A percentile compares a stretch with the other conserved stretches of the same genome.
Evolutionary conservation across 2,329 filamentous ascomycete species (phyloP).

Genomic region (Paraphaeosphaeria minitans): DNA sequence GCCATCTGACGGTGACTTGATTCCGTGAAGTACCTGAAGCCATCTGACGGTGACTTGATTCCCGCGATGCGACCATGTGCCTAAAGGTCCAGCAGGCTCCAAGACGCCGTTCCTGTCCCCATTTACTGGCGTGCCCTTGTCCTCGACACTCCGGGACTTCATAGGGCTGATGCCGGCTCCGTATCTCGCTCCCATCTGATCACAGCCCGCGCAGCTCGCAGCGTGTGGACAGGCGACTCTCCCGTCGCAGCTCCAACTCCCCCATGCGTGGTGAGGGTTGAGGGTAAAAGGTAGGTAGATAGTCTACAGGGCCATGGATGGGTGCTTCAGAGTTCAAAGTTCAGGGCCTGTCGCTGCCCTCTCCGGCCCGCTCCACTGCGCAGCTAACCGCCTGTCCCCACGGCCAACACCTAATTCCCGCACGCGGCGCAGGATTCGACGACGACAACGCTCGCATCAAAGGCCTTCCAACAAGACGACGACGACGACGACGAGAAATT

Average conservation of each 20-base stretch:
- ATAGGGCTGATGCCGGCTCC: constrained; percentile 16
- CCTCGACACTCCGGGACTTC: constrained; percentile 4
- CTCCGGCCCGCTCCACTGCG: constrained; percentile 19
- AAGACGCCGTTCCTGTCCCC: not conserved
- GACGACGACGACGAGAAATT: not conserved
- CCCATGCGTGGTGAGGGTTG: too few relatives aligned
- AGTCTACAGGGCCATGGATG: constrained; percentile 10
- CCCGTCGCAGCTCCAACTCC: too few relatives aligned
- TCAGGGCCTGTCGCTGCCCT: constrained; percentile 5
- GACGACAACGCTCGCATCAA: not conserved
- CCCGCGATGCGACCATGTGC: constrained; percentile 12
- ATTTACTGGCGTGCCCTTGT: constrained; percentile 5
- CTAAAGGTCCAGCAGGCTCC: constrained; percentile 22
- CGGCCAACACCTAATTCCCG: not conserved
- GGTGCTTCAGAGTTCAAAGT: too few relatives aligned
- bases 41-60: constrained; percentile 18
- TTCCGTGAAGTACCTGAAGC: too few relatives aligned
- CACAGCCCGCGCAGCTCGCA: constrained; percentile 2
- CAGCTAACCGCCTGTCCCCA: constrained; percentile 20
- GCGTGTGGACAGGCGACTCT: constrained; percentile 2
- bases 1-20: too few relatives aligned
- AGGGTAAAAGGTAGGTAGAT: not conserved
- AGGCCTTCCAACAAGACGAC: not conserved
- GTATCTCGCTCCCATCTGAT: too few relatives aligned
- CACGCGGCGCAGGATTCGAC: not conserved